Evolutionary conservation across 1,139 yeast genomes (phyloP), one percentile per base, ranked within the genome.

Genomic region (Taphrina confusa): DNA sequence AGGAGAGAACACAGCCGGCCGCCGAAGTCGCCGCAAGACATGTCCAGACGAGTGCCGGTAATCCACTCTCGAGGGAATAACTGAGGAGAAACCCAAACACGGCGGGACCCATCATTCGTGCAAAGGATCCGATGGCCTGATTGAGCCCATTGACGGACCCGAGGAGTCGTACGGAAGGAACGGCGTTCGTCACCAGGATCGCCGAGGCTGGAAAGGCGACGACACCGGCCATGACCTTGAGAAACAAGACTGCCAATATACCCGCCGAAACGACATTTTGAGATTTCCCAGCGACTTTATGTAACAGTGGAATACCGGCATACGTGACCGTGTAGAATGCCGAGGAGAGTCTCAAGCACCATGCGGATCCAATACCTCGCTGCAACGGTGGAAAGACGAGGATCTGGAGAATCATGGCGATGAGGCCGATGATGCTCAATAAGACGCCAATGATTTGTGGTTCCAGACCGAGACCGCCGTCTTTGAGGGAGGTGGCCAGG

Each of bases 21-120:
- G 51, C 50, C 16, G 51, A 23, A 1, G 44, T 34, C 2, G 20
- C 4, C 6, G 58, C 34, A 16, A 54, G 34, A 18, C 58, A 42
- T 14, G 36, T 14, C 58, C 58, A 54, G 34, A 54, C 58, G 22
- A 54, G 36, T 4, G 34, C 28, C n/a, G 30, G 44, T 6, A 44
- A 4, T 8, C 45, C 42, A 12, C 40, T 16, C 20, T 54, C 58
- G 14, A 54, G 51, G 5, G 58, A 54, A 16, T 42, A 34, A 22
- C 51, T 42, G 25, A 54, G 44, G 28, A 54, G 39, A 36, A 54
- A 45, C 11, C 58, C 58, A 36, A 54, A 54, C n/a, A 54, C 20
- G 8, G 58, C 58, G 1, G 88, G 88, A 2, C 84, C 87, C 0
- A 80, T 47, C 60, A 80, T 82, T 63, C 87, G 71, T 0, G 86